These are phyloP conservation scores for Tetracentron sinense DNA, from an alignment of 164 flowering plant species.

Conservation along the genomic window DNA sequence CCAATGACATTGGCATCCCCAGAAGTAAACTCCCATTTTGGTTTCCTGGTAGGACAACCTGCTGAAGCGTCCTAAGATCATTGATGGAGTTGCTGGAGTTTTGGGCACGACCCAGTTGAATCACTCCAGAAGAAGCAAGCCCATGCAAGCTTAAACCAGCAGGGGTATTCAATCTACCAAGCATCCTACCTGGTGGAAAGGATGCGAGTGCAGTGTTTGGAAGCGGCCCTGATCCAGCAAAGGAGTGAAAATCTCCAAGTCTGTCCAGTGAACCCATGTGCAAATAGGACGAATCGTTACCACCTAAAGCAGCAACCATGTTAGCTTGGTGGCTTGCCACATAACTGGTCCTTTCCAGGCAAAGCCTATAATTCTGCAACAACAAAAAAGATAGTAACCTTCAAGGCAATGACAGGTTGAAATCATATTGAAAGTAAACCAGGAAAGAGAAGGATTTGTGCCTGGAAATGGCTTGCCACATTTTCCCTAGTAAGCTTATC, in stretches of 20 bases:
- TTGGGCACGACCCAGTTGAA: conserved; percentile 44
- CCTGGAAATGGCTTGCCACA: conserved; percentile 98
- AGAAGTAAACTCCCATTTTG: conserved; percentile 44
- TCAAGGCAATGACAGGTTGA: neutral
- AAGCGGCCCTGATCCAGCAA: conserved; percentile 54
- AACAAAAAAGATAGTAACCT: conserved; percentile 12
- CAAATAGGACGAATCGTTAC: conserved; percentile 32
- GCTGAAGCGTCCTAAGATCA: conserved; percentile 36
- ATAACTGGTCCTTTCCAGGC: conserved; percentile 40
- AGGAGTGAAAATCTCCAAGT: conserved; percentile 48
- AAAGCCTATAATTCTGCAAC: conserved; percentile 70
- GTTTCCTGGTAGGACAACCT: conserved; percentile 32
- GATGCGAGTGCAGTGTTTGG: conserved; percentile 34
- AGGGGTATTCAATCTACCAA: conserved; percentile 60
- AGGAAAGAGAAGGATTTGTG: conserved; percentile 1
- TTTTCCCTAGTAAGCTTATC: conserved; percentile 90
- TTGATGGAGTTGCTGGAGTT: conserved; percentile 30
- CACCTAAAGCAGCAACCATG: conserved; percentile 47
- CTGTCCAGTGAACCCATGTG: conserved; percentile 32
- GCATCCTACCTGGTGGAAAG: conserved; percentile 45
- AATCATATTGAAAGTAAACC: conserved; percentile 13
- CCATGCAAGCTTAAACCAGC: conserved; percentile 42
- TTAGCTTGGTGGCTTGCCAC: conserved; percentile 48
- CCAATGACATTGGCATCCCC: conserved; percentile 53
- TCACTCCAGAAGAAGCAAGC: conserved; percentile 39